These are phyloP conservation scores for Crithidia acanthocephali DNA, from an alignment of 208 protist species.

Conservation along the genomic window DNA sequence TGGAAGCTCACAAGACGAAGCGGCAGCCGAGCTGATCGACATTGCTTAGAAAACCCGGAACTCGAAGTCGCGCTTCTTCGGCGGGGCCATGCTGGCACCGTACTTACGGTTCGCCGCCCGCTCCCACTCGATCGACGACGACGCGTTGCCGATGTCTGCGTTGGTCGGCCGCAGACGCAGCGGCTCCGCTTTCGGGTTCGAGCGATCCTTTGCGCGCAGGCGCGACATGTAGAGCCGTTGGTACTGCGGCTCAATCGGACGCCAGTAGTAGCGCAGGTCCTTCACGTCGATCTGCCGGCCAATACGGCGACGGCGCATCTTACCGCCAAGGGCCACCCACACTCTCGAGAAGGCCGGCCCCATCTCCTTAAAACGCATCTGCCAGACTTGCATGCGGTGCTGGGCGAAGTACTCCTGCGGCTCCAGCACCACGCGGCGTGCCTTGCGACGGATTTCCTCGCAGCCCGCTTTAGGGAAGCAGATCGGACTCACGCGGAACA, in stretches of 20 bases:
- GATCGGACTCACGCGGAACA: constrained; percentile 59
- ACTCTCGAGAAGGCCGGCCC: constrained; percentile 81
- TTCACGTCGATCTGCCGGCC: constrained; percentile 89
- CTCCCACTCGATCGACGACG: constrained; percentile 74
- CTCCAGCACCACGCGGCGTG: constrained; percentile 70
- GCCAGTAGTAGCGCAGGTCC: constrained; percentile 91
- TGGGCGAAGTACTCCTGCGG: constrained; percentile 72
- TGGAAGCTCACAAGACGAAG: no score
- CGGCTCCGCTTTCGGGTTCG: constrained; percentile 56
- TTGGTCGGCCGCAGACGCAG: constrained; percentile 81
- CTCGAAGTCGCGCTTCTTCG: constrained; percentile 80
- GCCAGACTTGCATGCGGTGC: constrained; percentile 87
- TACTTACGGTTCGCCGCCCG: constrained; percentile 81
- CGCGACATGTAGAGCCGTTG: constrained; percentile 92
- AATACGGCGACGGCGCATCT: constrained; percentile 91
- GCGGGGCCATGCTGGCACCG: constrained; percentile 67
- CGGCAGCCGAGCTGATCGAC: no score
- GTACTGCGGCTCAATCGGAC: constrained; percentile 91
- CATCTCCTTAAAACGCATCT: constrained; percentile 93
- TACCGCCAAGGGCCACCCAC: constrained; percentile 90
- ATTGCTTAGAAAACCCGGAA: constrained; percentile 86
- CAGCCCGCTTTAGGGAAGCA: constrained; percentile 80
- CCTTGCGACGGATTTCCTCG: constrained; percentile 83
- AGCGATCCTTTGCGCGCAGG: constrained; percentile 69
- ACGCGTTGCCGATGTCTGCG: constrained; percentile 64